These are phyloP conservation scores for Phytophthora meadii DNA, from an alignment of 352 stramenopile species.

Conservation along the genomic window DNA sequence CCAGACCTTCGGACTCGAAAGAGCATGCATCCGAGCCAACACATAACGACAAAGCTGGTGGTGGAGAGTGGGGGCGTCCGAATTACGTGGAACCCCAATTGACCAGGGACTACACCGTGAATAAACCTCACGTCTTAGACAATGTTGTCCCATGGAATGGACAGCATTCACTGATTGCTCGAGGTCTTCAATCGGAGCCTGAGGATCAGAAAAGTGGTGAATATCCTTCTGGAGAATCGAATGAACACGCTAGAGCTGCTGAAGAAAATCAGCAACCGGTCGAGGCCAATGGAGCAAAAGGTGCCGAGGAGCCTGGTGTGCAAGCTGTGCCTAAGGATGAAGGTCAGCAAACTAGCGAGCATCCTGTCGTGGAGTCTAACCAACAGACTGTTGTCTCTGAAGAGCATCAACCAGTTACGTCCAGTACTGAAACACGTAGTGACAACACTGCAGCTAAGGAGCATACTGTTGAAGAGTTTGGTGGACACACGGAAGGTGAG, in stretches of 20 bases:
- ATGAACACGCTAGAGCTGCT: too few relatives aligned
- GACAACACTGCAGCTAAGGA: too few relatives aligned
- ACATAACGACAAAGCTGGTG: not conserved
- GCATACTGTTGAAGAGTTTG: too few relatives aligned
- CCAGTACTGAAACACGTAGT: too few relatives aligned
- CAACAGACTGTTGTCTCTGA: too few relatives aligned
- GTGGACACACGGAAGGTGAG: too few relatives aligned
- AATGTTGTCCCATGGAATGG: constrained; percentile 6
- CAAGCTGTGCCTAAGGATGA: too few relatives aligned
- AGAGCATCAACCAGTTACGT: too few relatives aligned
- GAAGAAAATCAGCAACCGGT: too few relatives aligned
- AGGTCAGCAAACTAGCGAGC: not conserved
- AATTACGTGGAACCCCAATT: constrained; percentile 1
- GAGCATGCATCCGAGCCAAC: not conserved
- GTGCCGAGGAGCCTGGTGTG: too few relatives aligned
- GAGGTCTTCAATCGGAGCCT: constrained; percentile 18
- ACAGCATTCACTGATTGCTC: not conserved
- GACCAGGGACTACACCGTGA: not conserved
- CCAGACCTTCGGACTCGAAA: not conserved
- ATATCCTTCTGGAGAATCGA: not conserved
- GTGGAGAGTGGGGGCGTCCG: not conserved
- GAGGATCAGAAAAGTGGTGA: not conserved
- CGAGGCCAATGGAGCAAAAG: too few relatives aligned
- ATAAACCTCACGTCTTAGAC: constrained; percentile 6
- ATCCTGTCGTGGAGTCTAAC: not conserved